Conservation (phyloP, 2,329 filamentous ascomycete genomes). For the Conoideocrella luteorostrata region DNA sequence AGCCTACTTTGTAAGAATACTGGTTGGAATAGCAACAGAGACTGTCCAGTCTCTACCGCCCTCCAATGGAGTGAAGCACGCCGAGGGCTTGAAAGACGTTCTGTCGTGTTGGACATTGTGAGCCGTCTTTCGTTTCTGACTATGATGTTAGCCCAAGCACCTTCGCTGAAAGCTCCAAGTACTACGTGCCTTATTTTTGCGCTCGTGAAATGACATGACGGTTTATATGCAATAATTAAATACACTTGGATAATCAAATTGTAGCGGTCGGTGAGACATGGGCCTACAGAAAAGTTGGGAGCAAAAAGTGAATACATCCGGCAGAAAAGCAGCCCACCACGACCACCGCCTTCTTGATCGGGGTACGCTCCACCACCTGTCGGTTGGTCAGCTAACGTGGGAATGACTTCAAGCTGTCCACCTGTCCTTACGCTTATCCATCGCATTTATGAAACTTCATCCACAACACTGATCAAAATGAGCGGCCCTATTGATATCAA, state of each 20-base stretch:
- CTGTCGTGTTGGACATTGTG: constrained; percentile 26
- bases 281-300: constrained; percentile 15
- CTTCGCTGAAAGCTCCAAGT: neutral
- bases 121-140: constrained; percentile 45
- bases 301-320: constrained; percentile 14
- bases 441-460: constrained; percentile 1
- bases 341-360: constrained; percentile 14
- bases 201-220: constrained; percentile 27
- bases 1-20: constrained; percentile 64
- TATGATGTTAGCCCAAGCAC: constrained; percentile 2
- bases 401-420: constrained; percentile 1
- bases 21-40: constrained; percentile 72
- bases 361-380: constrained; percentile 6
- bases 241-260: neutral
- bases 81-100: constrained; percentile 58
- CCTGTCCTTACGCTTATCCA: neutral
- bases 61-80: constrained; percentile 58
- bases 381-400: neutral
- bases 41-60: constrained; percentile 64
- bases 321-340: constrained; percentile 17
- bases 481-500: constrained; percentile 48
- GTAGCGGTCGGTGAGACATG: constrained; percentile 1
- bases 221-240: neutral
- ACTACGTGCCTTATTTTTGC: constrained; percentile 21
- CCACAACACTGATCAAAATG: constrained; percentile 27